A percentile compares a stretch with the other conserved stretches of the same genome.
These are phyloP conservation scores for Pythium sukuiense DNA, from an alignment of 352 stramenopile species.

Conservation along the genomic window DNA sequence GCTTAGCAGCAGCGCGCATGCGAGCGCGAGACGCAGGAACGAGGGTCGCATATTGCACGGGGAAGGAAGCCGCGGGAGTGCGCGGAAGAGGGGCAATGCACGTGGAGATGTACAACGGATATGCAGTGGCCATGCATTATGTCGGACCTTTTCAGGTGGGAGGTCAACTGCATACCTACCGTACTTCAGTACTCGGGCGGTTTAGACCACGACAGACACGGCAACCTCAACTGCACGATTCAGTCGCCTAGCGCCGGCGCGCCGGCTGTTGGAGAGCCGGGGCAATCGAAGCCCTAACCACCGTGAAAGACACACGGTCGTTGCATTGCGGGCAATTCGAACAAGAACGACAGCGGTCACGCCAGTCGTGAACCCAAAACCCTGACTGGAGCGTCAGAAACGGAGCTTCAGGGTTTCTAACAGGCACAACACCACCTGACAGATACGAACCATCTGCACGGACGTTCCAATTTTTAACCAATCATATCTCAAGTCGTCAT, in stretches of 20 bases:
- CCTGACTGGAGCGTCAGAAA: neutral
- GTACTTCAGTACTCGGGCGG: neutral
- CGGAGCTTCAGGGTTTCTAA: neutral
- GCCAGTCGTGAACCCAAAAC: neutral
- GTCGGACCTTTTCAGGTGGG: neutral
- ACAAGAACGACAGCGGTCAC: neutral
- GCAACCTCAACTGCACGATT: neutral
- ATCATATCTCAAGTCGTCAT: neutral
- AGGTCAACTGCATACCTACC: neutral
- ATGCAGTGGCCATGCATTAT: neutral
- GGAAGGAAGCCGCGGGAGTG: neutral
- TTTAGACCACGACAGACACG: neutral
- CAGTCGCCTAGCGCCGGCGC: neutral
- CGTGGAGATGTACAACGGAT: neutral
- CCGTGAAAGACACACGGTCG: neutral
- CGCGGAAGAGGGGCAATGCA: neutral
- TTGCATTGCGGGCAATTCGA: neutral
- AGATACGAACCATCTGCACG: neutral
- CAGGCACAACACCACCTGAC: neutral
- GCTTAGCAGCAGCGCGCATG: neutral
- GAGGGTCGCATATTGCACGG: neutral
- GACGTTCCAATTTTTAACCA: neutral
- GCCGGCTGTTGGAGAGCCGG: neutral
- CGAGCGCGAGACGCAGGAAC: constrained; percentile 1
- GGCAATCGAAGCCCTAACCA: neutral